Evolutionary conservation across 2,329 filamentous ascomycete genomes (phyloP), one percentile per base, ranked within the genome.

Genomic region (Alternaria gaisen): DNA sequence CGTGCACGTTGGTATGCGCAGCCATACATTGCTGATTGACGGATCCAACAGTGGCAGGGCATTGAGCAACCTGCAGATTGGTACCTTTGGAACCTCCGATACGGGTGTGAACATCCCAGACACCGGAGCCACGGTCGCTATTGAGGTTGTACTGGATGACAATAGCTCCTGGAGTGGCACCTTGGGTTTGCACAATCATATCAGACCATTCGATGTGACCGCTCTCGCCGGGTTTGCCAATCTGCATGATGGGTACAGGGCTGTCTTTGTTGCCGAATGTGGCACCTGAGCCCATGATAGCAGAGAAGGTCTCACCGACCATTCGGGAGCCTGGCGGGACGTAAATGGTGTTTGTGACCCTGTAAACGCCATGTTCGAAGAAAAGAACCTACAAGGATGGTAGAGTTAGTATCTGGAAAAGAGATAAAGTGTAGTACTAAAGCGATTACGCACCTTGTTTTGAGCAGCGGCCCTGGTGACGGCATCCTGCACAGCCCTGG

Each of bases 21-120:
- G 88, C 92, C 53, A 89, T 84, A 79, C 94, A 97, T 36, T 86
- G 80, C 1, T 84, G 71, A 64, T 56, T 60, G 40, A 60, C 91
- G 88, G 4, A 65, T 63, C n/a, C 57, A 14, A 79, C 75, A 38
- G 87, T 89, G 82, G 93, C 94, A 69, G 86, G 80, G 82, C 94
- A 98, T 53, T 86, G 88, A 70, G 91, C 85, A 24, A 90, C 90
- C 79, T 95, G 92, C 4, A 97, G 85, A 63, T 90, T 79, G 9
- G 92, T 94, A 53, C 93, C 93, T 7, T 91, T 88, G 43, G 90
- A 87, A 38, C 93, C 93, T 66, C 92, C 93, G 69, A 97, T 86
- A 65, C 93, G 91, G 78, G 93, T 90, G 81, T 97, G 93, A 4
- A 94, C 90, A 73, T 97, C 93, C 90, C 92, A 97, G 79, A 96